Evolutionary conservation across 345 rosid genomes (phyloP), one percentile per base, ranked within the genome.

Genomic region (Eutrema heterophyllum): DNA sequence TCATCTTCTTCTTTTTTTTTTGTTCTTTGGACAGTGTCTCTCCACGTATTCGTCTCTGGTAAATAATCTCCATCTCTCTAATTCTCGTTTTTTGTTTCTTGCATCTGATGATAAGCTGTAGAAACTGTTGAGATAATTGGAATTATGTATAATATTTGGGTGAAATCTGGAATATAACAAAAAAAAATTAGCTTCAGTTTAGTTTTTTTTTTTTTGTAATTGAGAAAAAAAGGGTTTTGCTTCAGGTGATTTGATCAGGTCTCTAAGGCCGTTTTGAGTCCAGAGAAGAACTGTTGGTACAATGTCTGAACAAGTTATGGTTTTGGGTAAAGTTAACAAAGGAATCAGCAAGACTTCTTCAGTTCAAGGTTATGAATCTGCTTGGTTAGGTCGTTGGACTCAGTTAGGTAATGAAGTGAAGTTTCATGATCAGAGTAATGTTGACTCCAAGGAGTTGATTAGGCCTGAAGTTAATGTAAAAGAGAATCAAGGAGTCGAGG

Each of bases 331-430:
- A 21, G 67, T 32, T 4, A 70, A 76, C 53, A 70, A 70, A 46
- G 72, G 67, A 64, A 70, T 64, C 48, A 69, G 15, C 32, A 71
- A 77, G 72, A 51, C 24, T 21, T 57, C 80, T 27, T 79, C 86
- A 11, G 49, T 50, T 18, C 80, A 67, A 64, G 71, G 80, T 62
- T 29, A 44, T 75, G 86, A 87, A 69, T 82, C 87, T 63, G 56
- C 56, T 32, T 91, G 96, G 94, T 84, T 89, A 84, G 86, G 84
- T 84, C 96, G 78, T 62, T 88, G 96, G 70, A 77, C 52, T 39
- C 59, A 53, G 57, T 16, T 27, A 33, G 43, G 70, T 43, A 68
- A 9, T 52, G 64, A 68, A 52, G 73, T 51, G n/a, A 51, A 30
- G 45, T 30, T 48, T 50, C 57, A 62, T 53, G 65, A 65, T 24